phyloP scores from a whole-genome alignment of 768 basidiomycete species.

The Boletus rufocinnamomeus region DNA sequence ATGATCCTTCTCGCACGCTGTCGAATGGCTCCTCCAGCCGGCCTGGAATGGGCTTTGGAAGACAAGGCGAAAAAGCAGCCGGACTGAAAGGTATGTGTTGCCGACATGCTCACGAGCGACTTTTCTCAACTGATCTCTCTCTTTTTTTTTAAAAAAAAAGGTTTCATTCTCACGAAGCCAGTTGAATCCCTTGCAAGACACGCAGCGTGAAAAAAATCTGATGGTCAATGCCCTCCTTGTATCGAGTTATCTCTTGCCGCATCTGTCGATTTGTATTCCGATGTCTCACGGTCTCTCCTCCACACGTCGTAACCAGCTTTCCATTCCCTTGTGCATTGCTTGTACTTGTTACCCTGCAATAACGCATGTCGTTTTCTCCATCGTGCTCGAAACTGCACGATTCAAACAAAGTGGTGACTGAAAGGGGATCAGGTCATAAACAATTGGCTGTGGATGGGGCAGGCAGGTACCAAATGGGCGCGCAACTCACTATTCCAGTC shows the following conservation, averaged over 20 bases:
- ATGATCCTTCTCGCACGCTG: neutral
- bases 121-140: neutral
- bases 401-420: too few relatives aligned
- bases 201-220: neutral
- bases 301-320: neutral
- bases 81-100: slow-evolving; percentile 54
- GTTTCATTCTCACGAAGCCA: slow-evolving; percentile 60
- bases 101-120: neutral
- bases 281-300: neutral
- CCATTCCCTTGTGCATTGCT: neutral
- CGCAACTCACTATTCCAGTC: too few relatives aligned
- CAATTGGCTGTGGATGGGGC: too few relatives aligned
- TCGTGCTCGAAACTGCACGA: too few relatives aligned
- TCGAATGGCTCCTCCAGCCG: slow-evolving; percentile 32
- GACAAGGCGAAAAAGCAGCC: slow-evolving; percentile 78
- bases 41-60: slow-evolving; percentile 72
- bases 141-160: slow-evolving; percentile 29
- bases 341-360: neutral
- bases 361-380: neutral
- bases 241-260: neutral
- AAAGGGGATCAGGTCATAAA: too few relatives aligned
- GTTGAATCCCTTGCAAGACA: slow-evolving; percentile 58
- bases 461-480: too few relatives aligned
- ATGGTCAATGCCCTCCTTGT: neutral
- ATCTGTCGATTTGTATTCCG: neutral